A percentile compares a stretch with the other conserved stretches of the same genome.
Evolutionary conservation across 352 stramenopile species (phyloP).

Genomic region (Thalassiosira mediterranea): DNA sequence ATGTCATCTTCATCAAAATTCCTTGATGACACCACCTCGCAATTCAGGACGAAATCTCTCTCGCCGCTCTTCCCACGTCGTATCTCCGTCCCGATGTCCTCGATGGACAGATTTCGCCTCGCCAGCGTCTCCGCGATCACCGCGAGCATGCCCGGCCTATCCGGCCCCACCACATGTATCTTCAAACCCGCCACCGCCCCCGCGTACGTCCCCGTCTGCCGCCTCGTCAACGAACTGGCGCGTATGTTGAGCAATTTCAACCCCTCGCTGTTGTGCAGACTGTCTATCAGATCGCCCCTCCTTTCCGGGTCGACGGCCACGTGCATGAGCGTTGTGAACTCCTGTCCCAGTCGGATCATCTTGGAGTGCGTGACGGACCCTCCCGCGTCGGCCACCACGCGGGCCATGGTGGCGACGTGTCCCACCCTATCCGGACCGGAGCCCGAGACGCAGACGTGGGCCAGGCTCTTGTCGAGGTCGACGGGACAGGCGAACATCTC

Average conservation of each 20-base stretch:
- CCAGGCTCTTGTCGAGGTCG: conserved; percentile 64
- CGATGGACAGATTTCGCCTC: conserved; percentile 65
- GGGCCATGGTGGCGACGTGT: conserved; percentile 66
- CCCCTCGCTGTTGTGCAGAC: conserved; percentile 42
- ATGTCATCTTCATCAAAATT: conserved; percentile 58
- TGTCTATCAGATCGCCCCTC: conserved; percentile 35
- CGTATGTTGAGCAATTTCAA: conserved; percentile 69
- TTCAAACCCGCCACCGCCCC: conserved; percentile 60
- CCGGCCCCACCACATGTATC: conserved; percentile 72
- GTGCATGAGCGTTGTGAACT: conserved; percentile 84
- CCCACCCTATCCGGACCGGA: conserved; percentile 68
- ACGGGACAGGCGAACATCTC: conserved; percentile 69
- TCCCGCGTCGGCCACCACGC: conserved; percentile 60
- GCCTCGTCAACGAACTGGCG: conserved; percentile 50
- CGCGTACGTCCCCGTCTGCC: conserved; percentile 44
- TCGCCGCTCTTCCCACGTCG: conserved; percentile 29
- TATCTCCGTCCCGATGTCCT: conserved; percentile 73
- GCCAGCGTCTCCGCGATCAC: conserved; percentile 64
- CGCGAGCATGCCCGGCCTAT: conserved; percentile 77
- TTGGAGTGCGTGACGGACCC: conserved; percentile 82
- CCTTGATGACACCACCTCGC: conserved; percentile 54
- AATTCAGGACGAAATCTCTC: conserved; percentile 71
- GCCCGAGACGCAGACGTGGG: conserved; percentile 75
- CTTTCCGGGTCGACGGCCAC: conserved; percentile 67
- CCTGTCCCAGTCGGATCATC: conserved; percentile 78